Evolutionary conservation across 1,139 yeast genomes (phyloP).

Genomic region (Kluyveromyces sp.): DNA sequence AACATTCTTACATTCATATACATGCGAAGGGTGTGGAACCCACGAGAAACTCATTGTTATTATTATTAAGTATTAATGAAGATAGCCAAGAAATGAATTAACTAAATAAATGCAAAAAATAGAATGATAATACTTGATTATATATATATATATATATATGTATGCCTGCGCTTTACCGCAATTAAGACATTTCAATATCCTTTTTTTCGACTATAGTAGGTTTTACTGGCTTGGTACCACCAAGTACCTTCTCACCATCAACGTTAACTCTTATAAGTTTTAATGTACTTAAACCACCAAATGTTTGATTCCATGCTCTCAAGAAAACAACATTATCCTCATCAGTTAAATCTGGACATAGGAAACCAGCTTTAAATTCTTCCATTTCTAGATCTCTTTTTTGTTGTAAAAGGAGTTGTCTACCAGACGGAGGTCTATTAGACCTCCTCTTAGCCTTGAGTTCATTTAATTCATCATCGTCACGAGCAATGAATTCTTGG

Average conservation of each 20-base stretch:
- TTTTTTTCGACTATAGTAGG: constrained; percentile 1
- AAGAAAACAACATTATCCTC: constrained; percentile 50
- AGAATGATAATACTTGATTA: no score
- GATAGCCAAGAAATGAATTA: no score
- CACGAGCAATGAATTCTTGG: constrained; percentile 56
- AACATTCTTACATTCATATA: no score
- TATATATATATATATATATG: no score
- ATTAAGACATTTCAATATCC: constrained; percentile 16
- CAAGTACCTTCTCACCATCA: constrained; percentile 22
- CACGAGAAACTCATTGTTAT: no score
- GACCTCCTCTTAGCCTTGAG: constrained; percentile 60
- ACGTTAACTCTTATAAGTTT: constrained; percentile 31
- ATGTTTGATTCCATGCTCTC: constrained; percentile 71
- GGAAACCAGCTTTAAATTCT: constrained; percentile 62
- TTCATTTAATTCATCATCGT: constrained; percentile 60
- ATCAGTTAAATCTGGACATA: constrained; percentile 65
- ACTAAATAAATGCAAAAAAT: no score
- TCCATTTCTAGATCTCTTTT: constrained; percentile 52
- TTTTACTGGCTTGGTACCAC: constrained; percentile 13
- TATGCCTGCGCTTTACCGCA: not conserved
- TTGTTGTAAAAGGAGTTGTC: constrained; percentile 60
- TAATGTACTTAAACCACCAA: constrained; percentile 68
- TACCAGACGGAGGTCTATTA: constrained; percentile 75
- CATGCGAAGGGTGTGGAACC: no score
- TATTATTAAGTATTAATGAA: no score